A percentile compares a stretch with the other conserved stretches of the same genome.
Conservation (phyloP, 2,329 filamentous ascomycete species). For the Verticillium klebahnii region DNA sequence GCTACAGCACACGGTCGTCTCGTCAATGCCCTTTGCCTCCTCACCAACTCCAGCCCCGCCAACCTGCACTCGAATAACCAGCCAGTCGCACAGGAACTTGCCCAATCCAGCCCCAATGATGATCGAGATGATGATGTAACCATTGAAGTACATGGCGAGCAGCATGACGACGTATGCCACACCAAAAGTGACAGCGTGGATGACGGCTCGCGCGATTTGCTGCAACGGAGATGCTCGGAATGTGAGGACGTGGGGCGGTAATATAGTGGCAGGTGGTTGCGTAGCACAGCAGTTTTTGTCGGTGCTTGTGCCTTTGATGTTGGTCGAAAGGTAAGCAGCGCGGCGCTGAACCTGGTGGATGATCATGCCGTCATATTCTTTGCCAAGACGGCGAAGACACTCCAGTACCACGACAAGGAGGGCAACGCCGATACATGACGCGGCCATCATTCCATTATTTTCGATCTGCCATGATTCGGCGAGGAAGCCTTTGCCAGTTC, state of each 20-base stretch:
- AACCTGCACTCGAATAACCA: slow-evolving; percentile 32
- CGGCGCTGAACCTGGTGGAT: slow-evolving; percentile 32
- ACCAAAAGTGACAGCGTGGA: slow-evolving; percentile 35
- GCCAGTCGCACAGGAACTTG: slow-evolving; percentile 52
- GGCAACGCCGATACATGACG: slow-evolving; percentile 37
- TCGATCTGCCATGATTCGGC: slow-evolving; percentile 33
- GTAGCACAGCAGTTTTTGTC: slow-evolving; percentile 8
- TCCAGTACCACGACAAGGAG: slow-evolving; percentile 35
- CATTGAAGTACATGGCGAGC: slow-evolving; percentile 41
- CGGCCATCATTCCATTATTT: slow-evolving; percentile 35
- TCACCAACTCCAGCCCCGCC: background rate
- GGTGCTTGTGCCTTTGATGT: slow-evolving; percentile 10
- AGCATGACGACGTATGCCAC: slow-evolving; percentile 40
- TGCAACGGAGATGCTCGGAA: slow-evolving; percentile 35
- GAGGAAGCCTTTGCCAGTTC: slow-evolving; percentile 26
- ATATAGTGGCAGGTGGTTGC: slow-evolving; percentile 8
- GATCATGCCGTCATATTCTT: slow-evolving; percentile 36
- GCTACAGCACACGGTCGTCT: slow-evolving; percentile 43
- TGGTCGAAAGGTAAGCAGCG: slow-evolving; percentile 19
- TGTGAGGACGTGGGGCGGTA: slow-evolving; percentile 17
- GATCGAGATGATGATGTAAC: slow-evolving; percentile 38
- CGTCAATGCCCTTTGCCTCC: slow-evolving; percentile 31
- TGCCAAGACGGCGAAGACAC: slow-evolving; percentile 31
- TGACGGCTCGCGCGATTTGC: slow-evolving; percentile 31
- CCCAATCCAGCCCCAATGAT: slow-evolving; percentile 44